Evolutionary conservation across 1,139 yeast species (phyloP), one percentile per base, ranked within the genome.

Genomic region (Saccharomyces hybrid): DNA sequence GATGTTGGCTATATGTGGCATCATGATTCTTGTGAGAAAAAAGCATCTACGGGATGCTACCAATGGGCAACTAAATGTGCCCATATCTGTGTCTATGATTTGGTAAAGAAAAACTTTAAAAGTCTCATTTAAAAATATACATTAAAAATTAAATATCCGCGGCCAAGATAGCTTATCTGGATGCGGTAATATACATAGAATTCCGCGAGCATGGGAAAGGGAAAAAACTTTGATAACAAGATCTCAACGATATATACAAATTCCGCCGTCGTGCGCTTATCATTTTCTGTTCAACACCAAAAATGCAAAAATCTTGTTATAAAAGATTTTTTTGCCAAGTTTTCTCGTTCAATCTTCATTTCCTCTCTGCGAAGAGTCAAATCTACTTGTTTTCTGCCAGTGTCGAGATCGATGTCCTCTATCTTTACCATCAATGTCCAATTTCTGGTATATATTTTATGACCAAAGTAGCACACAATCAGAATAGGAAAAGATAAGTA

Each of bases 321-420:
- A 58, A 76, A 70, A 42, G 88, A 86, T 62, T 75, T 81, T 48
- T 79, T 62, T 26, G 78, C 77, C 56, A 82, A 61, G 54, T 66
- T 71, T 46, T 79, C 83, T 61, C 73, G 79, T 71, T 84, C 88
- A 66, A 81, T 83, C 28, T 79, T 79, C 65, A 83, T 72, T 70
- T 84, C 89, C 70, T 83, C 86, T 68, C 77, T 82, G 65, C 83
- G 74, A 49, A 82, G 75, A 59, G 83, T 88, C 65, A 83, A 70
- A 66, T 84, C 89, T 55, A 81, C 70, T 60, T 80, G 84, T 69
- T 83, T 79, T 80, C 89, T 82, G 64, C 88, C 89, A 16, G 86
- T 76, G 62, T 83, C 87, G 57, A 85, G 71, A 67, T 85, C 89
- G 62, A 85, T 79, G 53, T 82, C 81, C 48, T 70, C 66, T 34